Percentiles rank a stretch among this genome's conserved stretches.
Evolutionary conservation across 2,329 filamentous ascomycete genomes (phyloP).

Genomic region (Clonostachys sp.): DNA sequence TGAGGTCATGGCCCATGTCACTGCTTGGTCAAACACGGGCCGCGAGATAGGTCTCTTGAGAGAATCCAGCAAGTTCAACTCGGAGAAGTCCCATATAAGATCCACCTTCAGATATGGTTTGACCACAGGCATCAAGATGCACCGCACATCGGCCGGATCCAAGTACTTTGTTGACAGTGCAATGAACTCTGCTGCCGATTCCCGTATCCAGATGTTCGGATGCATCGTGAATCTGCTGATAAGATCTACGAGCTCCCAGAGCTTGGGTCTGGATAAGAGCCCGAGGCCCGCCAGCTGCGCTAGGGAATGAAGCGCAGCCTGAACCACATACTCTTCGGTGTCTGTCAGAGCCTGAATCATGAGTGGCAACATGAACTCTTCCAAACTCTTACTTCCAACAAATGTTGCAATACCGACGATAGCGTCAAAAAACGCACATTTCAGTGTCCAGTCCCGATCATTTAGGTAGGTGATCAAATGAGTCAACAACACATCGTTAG

Average conservation of each 20-base stretch:
- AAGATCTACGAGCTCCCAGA: conserved; percentile 83
- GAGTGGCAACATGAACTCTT: conserved; percentile 91
- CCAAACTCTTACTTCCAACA: conserved; percentile 80
- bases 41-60: conserved; percentile 79
- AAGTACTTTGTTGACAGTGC: conserved; percentile 72
- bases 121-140: conserved; percentile 76
- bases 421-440: conserved; percentile 94
- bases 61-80: conserved; percentile 72
- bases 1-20: conserved; percentile 78
- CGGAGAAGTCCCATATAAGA: conserved; percentile 61
- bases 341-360: conserved; percentile 96
- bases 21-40: conserved; percentile 76
- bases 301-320: conserved; percentile 82
- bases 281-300: conserved; percentile 86
- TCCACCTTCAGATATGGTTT: conserved; percentile 76
- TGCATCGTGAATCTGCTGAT: conserved; percentile 85
- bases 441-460: conserved; percentile 92
- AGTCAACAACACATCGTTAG: conserved; percentile 92
- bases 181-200: conserved; percentile 81
- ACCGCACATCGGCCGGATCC: conserved; percentile 75
- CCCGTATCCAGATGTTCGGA: conserved; percentile 91
- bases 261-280: conserved; percentile 76
- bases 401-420: conserved; percentile 91
- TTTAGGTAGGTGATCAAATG: conserved; percentile 97
- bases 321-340: conserved; percentile 88